Conservation (phyloP, 805 yeast species). For the Pichia eremophila region DNA sequence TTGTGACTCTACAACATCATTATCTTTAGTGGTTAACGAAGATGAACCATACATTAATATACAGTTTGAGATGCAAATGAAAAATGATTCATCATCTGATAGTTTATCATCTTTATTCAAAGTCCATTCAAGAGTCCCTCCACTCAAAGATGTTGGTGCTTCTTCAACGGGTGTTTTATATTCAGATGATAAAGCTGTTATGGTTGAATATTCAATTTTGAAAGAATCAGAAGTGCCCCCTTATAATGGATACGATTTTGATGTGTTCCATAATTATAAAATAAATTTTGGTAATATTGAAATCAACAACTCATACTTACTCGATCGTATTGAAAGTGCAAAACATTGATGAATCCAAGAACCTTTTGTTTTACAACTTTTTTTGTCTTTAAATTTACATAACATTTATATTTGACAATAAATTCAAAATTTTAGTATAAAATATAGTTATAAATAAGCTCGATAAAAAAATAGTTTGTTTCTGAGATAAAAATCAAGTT, state of each 20-base stretch:
- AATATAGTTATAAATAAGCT: too few species aligned
- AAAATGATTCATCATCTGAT: background rate
- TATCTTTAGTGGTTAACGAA: conserved; percentile 18
- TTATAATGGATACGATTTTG: conserved; percentile 21
- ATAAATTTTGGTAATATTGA: conserved; percentile 14
- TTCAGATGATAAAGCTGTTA: conserved; percentile 4
- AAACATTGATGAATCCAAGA: too few species aligned
- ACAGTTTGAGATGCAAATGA: conserved; percentile 15
- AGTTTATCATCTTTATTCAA: conserved; percentile 5
- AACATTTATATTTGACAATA: too few species aligned
- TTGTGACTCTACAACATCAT: background rate
- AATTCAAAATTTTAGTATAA: too few species aligned
- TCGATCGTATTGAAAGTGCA: conserved; percentile 8
- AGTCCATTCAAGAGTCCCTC: background rate
- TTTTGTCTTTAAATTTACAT: too few species aligned
- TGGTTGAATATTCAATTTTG: conserved; percentile 11
- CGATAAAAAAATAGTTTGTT: too few species aligned
- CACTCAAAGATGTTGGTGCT: background rate
- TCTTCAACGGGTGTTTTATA: conserved; percentile 5
- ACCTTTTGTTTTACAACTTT: too few species aligned
- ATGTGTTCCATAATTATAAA: conserved; percentile 16
- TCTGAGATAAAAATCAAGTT: too few species aligned
- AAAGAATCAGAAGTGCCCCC: conserved; percentile 15
- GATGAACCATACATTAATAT: conserved; percentile 18
- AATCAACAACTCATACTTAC: conserved; percentile 17